These are phyloP conservation scores for Ceratocystis diversiconidia DNA, from an alignment of 2,329 filamentous ascomycete genomes.

Conservation along the genomic window DNA sequence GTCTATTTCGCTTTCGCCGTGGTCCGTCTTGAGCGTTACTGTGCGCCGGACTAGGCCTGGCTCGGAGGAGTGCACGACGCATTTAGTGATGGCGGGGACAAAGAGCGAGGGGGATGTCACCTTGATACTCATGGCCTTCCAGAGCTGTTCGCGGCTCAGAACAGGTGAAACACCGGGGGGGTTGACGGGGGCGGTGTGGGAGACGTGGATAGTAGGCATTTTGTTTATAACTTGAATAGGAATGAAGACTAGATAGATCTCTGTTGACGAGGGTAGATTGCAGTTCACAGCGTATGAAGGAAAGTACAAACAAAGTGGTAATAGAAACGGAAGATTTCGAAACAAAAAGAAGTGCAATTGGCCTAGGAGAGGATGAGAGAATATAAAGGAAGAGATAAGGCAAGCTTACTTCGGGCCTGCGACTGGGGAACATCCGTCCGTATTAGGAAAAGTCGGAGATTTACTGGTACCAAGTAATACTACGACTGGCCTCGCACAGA, in stretches of 20 bases:
- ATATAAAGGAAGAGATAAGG: not conserved
- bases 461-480: not conserved
- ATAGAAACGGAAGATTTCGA: not conserved
- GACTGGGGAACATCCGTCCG: not conserved
- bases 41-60: constrained; percentile 19
- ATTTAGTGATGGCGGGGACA: constrained; percentile 21
- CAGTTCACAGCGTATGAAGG: not conserved
- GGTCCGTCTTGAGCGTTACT: constrained; percentile 20
- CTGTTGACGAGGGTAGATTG: not conserved
- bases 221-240: not conserved
- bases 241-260: not conserved
- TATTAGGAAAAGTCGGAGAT: not conserved
- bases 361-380: not conserved
- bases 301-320: not conserved
- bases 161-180: constrained; percentile 20
- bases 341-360: not conserved
- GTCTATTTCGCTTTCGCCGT: constrained; percentile 16
- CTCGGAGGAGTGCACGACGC: constrained; percentile 16
- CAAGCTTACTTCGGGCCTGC: not conserved
- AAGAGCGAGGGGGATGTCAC: constrained; percentile 23
- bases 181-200: constrained; percentile 24
- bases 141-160: constrained; percentile 22
- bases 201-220: constrained; percentile 18
- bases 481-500: not conserved
- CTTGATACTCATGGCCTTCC: constrained; percentile 24